phyloP scores from a whole-genome alignment of 352 stramenopile species.

The Globisporangium sylvaticum region DNA sequence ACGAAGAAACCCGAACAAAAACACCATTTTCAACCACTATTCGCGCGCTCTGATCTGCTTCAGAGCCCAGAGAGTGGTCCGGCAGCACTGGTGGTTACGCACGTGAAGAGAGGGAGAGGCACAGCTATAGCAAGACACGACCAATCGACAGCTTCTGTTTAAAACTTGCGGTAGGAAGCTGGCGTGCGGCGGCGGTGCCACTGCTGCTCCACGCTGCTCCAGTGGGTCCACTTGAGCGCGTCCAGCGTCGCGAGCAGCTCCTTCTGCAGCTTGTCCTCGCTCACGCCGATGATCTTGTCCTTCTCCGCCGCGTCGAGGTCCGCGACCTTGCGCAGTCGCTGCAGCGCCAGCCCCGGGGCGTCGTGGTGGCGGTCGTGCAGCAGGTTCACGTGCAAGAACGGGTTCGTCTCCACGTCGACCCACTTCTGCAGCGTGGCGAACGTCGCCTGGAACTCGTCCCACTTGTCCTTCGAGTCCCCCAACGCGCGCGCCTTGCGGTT shows the following conservation, averaged over 20 bases:
- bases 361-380: constrained; percentile 56
- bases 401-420: constrained; percentile 56
- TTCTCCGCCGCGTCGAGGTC: constrained; percentile 52
- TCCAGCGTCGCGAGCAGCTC: constrained; percentile 36
- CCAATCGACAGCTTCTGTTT: no score
- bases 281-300: constrained; percentile 48
- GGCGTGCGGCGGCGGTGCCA: constrained; percentile 57
- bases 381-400: constrained; percentile 55
- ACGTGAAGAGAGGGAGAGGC: background rate
- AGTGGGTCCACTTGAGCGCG: constrained; percentile 57
- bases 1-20: background rate
- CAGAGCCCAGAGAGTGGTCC: background rate
- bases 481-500: constrained; percentile 68
- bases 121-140: no score
- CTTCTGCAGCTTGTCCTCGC: constrained; percentile 49
- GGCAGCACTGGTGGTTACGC: no score
- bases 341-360: constrained; percentile 42
- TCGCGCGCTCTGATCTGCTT: background rate
- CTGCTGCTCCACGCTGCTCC: constrained; percentile 43
- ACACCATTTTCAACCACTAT: background rate
- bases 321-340: constrained; percentile 73
- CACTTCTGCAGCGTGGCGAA: constrained; percentile 68
- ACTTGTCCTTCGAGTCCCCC: constrained; percentile 41
- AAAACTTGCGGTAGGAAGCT: constrained; percentile 60
- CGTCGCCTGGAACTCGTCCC: constrained; percentile 48